Base-by-base conservation (phyloP, 306 rosid genomes). In the Cicer pinnatifidum region DNA sequence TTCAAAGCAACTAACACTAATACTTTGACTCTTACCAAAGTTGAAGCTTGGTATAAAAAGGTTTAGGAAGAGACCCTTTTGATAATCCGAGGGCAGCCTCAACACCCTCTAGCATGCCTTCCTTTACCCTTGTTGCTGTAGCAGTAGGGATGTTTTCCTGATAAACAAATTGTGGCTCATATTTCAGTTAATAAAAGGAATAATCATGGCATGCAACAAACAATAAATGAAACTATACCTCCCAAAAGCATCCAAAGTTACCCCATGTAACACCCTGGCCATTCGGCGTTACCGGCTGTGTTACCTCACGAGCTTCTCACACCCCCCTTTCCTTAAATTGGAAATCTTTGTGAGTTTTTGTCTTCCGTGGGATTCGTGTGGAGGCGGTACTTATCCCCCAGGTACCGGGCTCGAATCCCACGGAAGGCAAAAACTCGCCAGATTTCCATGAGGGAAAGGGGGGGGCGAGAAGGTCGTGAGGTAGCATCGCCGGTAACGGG, bases 61-160 rank as follows among this genome's bases (percentile, higher is more conserved):
- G 98, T 66, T 58, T 84, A 45, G 77, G 93, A 68, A 89, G 91
- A n/a, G 91, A 89, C 69, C 91, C 96, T 78, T 77, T 77, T 38
- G 84, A 67, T 79, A 93, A 65, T 50, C 97, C 98, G 10, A 93
- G 85, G 16, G 98, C 91, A 70, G 85, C 75, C 82, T 93, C 97
- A 70, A 93, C 91, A 47, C 96, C 97, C 82, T 78, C 84, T 44
- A 93, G 96, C 97, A 93, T 91, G 60, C 77, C 84, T 28, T 84
- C 81, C 73, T 80, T 88, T 69, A 89, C 92, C 88, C 52, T 89
- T 71, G 87, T 86, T 20, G 90, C 84, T 7, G 98, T 89, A 50
- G 87, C 88, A 62, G 60, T 71, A 23, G 96, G 96, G 69, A 93
- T 93, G 79, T 89, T 93, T 84, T 93, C 98, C 98, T 91, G 81